Conservation (phyloP, 2,329 filamentous ascomycete genomes). For the Colletotrichum liaoningense region DNA sequence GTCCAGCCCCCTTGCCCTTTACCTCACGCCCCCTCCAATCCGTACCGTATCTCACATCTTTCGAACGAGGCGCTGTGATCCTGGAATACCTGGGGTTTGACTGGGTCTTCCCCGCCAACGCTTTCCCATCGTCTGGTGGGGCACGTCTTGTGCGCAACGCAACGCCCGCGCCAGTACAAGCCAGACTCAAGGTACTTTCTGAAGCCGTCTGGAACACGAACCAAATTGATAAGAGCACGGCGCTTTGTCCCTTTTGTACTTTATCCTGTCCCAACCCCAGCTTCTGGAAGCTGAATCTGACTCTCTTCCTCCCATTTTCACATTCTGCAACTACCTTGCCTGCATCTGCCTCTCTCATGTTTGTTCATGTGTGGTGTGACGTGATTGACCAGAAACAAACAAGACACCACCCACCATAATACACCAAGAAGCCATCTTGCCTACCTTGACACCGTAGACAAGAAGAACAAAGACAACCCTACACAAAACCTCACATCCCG, state of each 20-base stretch:
- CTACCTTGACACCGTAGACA: neutral
- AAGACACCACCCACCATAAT: neutral
- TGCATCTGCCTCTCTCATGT: neutral
- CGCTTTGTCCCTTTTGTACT: slow-evolving; percentile 14
- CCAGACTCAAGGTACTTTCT: neutral
- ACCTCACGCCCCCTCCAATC: neutral
- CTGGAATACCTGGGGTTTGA: slow-evolving; percentile 3
- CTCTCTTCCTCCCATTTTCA: neutral
- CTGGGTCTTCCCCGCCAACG: slow-evolving; percentile 30
- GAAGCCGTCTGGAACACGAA: neutral
- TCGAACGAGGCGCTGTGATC: slow-evolving; percentile 2
- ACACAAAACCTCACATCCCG: too few species aligned
- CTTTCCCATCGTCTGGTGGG: slow-evolving; percentile 21
- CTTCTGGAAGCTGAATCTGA: neutral
- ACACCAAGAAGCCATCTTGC: neutral
- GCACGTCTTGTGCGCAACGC: neutral
- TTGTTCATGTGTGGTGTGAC: neutral
- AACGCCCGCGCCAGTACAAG: neutral
- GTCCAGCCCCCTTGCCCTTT: neutral
- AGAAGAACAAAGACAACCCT: too few species aligned
- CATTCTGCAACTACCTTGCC: neutral
- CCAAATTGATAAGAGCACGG: slow-evolving; percentile 20
- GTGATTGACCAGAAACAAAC: neutral
- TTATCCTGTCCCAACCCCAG: neutral
- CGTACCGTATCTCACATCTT: neutral